A percentile compares a stretch with the other conserved stretches of the same genome.
These are phyloP conservation scores for Lepidium sativum DNA, from an alignment of 345 rosid species.

Conservation along the genomic window DNA sequence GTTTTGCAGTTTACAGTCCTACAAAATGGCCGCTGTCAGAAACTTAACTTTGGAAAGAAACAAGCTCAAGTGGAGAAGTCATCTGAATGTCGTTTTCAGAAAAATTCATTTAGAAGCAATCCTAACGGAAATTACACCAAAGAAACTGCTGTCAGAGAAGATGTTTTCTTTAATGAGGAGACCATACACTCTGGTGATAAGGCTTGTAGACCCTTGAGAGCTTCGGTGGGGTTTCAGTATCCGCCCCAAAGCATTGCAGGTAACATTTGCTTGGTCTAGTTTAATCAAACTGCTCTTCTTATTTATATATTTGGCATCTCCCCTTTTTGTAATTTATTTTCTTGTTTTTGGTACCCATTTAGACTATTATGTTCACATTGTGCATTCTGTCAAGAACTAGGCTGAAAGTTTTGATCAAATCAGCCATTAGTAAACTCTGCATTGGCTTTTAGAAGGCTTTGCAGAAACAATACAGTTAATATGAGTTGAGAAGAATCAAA, in stretches of 20 bases:
- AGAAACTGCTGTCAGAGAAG: constrained; percentile 15
- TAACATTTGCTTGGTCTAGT: constrained; percentile 24
- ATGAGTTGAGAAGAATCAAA: too few species aligned
- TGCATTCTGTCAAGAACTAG: background rate
- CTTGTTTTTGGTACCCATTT: background rate
- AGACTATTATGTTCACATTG: background rate
- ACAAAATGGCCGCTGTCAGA: constrained; percentile 35
- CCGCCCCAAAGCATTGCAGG: constrained; percentile 34
- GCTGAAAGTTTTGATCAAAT: background rate
- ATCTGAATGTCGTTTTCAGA: constrained; percentile 31
- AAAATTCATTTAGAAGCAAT: constrained; percentile 11
- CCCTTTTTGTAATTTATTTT: background rate
- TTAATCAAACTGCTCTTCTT: background rate
- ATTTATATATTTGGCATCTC: background rate
- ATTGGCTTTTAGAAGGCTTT: constrained; percentile 10
- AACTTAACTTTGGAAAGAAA: constrained; percentile 32
- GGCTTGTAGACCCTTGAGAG: constrained; percentile 22
- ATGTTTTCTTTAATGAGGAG: constrained; percentile 10
- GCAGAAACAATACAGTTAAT: too few species aligned
- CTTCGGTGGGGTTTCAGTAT: constrained; percentile 19
- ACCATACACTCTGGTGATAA: constrained; percentile 12
- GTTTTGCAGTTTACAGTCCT: constrained; percentile 38
- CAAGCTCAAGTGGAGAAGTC: constrained; percentile 27
- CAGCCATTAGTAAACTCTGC: background rate
- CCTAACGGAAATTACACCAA: background rate